Evolutionary conservation across 2,329 filamentous ascomycete species (phyloP).

Genomic region (Aspergillus pseudotamarii): DNA sequence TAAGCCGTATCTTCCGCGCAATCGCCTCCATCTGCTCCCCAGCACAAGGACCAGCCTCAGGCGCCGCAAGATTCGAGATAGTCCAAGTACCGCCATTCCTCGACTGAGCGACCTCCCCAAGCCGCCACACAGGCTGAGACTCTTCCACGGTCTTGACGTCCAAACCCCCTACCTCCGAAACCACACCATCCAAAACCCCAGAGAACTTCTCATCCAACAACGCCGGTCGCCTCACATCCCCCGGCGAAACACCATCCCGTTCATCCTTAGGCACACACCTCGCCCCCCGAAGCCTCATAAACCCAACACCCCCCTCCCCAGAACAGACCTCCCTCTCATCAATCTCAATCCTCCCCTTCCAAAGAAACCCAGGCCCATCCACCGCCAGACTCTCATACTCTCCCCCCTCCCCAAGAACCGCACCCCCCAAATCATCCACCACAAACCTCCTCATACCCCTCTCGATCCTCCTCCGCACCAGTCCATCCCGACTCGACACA

Average conservation of each 20-base stretch:
- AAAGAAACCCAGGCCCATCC: constrained; percentile 73
- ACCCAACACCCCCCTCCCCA: constrained; percentile 78
- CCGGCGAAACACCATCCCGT: constrained; percentile 23
- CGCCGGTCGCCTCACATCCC: constrained; percentile 55
- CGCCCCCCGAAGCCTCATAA: constrained; percentile 65
- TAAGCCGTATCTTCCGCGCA: constrained; percentile 24
- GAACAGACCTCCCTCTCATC: constrained; percentile 56
- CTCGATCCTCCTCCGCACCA: constrained; percentile 51
- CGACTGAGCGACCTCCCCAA: constrained; percentile 22
- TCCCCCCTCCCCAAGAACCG: constrained; percentile 86
- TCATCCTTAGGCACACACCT: constrained; percentile 52
- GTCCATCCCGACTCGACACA: constrained; percentile 59
- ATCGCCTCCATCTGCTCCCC: constrained; percentile 43
- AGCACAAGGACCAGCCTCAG: constrained; percentile 42
- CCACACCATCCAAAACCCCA: constrained; percentile 35
- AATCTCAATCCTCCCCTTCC: constrained; percentile 71
- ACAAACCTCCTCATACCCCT: constrained; percentile 62
- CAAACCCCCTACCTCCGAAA: neutral
- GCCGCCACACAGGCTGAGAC: constrained; percentile 12
- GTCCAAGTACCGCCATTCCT: constrained; percentile 33
- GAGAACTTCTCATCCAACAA: constrained; percentile 68
- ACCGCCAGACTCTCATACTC: constrained; percentile 94
- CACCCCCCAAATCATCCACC: constrained; percentile 61
- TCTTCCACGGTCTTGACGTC: neutral
- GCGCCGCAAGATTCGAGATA: constrained; percentile 42